phyloP scores from a whole-genome alignment of 2,329 filamentous ascomycete species.

The Fusarium sp. region DNA sequence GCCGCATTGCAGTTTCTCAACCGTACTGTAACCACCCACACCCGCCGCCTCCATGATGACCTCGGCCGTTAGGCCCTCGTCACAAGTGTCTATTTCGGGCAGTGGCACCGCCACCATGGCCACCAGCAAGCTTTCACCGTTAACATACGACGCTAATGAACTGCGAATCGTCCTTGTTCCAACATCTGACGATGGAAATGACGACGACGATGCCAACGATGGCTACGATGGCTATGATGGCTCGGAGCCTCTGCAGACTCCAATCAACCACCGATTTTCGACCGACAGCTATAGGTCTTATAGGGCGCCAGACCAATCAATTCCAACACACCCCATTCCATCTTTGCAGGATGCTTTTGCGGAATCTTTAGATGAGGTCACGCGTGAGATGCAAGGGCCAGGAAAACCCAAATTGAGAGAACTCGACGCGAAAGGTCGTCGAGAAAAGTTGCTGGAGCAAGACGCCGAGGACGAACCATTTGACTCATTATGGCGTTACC shows the following conservation, averaged over 20 bases:
- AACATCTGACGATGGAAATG: slow-evolving; percentile 34
- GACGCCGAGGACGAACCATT: slow-evolving; percentile 76
- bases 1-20: slow-evolving; percentile 31
- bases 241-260: slow-evolving; percentile 20
- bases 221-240: not conserved
- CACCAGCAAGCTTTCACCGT: slow-evolving; percentile 45
- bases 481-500: slow-evolving; percentile 79
- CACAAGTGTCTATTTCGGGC: slow-evolving; percentile 41
- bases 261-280: slow-evolving; percentile 33
- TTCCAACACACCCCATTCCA: slow-evolving; percentile 72
- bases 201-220: slow-evolving; percentile 5
- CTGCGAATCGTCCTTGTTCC: slow-evolving; percentile 49
- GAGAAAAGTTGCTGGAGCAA: slow-evolving; percentile 74
- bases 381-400: slow-evolving; percentile 55
- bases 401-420: slow-evolving; percentile 64
- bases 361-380: slow-evolving; percentile 81
- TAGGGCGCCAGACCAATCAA: slow-evolving; percentile 39
- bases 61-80: slow-evolving; percentile 40
- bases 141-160: slow-evolving; percentile 45
- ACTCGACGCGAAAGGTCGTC: slow-evolving; percentile 69
- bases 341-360: slow-evolving; percentile 85
- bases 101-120: slow-evolving; percentile 47
- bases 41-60: slow-evolving; percentile 36
- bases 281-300: slow-evolving; percentile 42
- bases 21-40: slow-evolving; percentile 18